These are phyloP conservation scores for Clausena lansium DNA, from an alignment of 345 rosid species.

Conservation along the genomic window DNA sequence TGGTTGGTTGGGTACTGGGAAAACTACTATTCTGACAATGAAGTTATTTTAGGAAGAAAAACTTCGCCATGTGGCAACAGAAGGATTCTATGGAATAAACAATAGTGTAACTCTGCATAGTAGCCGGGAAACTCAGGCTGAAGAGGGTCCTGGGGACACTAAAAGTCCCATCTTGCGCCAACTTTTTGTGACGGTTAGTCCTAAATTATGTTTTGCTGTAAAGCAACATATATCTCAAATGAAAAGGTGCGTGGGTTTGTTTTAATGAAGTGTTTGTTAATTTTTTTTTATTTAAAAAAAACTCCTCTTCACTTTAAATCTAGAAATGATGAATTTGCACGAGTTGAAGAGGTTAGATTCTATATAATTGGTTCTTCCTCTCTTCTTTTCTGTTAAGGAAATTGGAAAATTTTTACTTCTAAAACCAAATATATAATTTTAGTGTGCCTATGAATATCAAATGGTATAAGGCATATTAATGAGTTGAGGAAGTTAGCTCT, in stretches of 20 bases:
- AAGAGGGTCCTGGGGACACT: background rate
- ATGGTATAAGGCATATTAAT: too few relatives aligned
- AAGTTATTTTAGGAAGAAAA: slow-evolving; percentile 44
- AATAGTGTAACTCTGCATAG: background rate
- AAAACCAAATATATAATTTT: too few relatives aligned
- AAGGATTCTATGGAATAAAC: slow-evolving; percentile 17
- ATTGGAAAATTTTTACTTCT: too few relatives aligned
- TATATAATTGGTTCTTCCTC: background rate
- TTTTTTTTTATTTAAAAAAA: too few relatives aligned
- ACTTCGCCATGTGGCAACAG: slow-evolving; percentile 19
- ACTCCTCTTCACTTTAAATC: background rate
- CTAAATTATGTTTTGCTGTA: slow-evolving; percentile 42
- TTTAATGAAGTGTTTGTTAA: too few relatives aligned
- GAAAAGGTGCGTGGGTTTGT: too few relatives aligned
- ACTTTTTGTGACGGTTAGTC: slow-evolving; percentile 53
- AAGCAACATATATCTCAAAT: slow-evolving; percentile 31
- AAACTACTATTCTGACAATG: slow-evolving; percentile 49
- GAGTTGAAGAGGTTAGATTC: background rate
- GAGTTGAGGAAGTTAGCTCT: too few relatives aligned
- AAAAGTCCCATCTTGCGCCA: slow-evolving; percentile 29
- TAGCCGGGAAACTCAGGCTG: background rate
- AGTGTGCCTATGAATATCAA: too few relatives aligned
- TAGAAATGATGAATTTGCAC: too few relatives aligned
- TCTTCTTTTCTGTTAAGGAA: background rate
- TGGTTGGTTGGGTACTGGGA: slow-evolving; percentile 62